Evolutionary conservation across 2,329 filamentous ascomycete genomes (phyloP), one percentile per base, ranked within the genome.

Genomic region (Penicillium paneum): DNA sequence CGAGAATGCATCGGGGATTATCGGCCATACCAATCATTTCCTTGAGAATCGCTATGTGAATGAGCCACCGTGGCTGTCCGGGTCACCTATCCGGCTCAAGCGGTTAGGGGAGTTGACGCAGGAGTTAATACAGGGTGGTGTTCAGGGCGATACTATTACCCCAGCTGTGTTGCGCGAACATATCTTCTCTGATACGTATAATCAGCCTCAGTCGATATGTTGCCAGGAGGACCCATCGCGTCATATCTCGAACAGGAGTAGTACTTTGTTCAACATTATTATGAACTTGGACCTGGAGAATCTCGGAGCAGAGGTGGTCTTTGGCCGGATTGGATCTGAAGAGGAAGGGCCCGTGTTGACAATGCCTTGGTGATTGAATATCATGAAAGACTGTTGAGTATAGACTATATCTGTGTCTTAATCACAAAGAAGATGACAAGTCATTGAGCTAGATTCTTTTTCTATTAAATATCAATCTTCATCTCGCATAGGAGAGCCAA

Each of bases 21-120:
- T 77, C 10, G 71, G 64, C 5, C 78, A 79, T 55, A 75, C 78
- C 13, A 79, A 80, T 41, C 78, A 80, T 45, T 70, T 79, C 26
- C 55, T 74, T 21, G 66, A 71, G 43, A 70, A 70, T 28, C 54
- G 46, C 28, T 63, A 68, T 45, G 69, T 74, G 1, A 52, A 64
- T n/a, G 70, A 73, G 47, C 66, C 68, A 0, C 57, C 61, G 1
- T 72, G 70, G 67, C 52, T 71, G 12, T 60, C 65, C 0, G 70
- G 71, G 7, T 72, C 70, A 26, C 64, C 70, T 2, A 61, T 71
- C 7, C 66, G 72, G 10, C 56, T 74, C 31, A 58, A 63, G 8
- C 59, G 72, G 5, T 48, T 65, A 3, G 45, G 49, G 6, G 41
- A 69, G 19, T 53, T 74, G 38, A 57, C 67, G 2, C 50, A 54